These are phyloP conservation scores for Pyrus communis DNA, from an alignment of 306 rosid genomes.

Conservation along the genomic window DNA sequence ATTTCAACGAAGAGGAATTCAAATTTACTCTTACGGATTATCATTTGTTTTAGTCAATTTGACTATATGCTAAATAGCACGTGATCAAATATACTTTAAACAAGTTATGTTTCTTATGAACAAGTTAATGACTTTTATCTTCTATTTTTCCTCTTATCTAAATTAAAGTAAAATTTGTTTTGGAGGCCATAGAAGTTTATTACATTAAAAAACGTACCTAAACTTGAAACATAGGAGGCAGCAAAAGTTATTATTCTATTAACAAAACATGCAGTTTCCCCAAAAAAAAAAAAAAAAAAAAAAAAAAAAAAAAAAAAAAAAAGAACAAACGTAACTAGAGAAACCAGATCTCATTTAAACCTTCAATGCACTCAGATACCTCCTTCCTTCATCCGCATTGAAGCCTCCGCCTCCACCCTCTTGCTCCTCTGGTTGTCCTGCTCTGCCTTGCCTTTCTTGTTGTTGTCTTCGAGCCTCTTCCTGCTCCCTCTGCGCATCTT, in stretches of 20 bases:
- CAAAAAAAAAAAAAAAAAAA: too few relatives aligned
- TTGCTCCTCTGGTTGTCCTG: not conserved
- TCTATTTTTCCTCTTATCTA: not conserved
- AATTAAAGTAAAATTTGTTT: not conserved
- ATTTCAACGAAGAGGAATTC: too few relatives aligned
- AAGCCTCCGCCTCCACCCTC: not conserved
- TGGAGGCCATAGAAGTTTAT: not conserved
- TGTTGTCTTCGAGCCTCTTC: not conserved
- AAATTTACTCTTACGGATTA: too few relatives aligned
- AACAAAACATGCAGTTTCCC: not conserved
- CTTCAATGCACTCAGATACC: conserved; percentile 8
- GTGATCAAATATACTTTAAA: too few relatives aligned
- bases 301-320: too few relatives aligned
- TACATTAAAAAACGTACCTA: not conserved
- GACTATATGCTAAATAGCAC: too few relatives aligned
- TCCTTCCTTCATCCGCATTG: conserved; percentile 18
- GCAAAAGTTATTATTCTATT: not conserved
- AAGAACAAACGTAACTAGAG: not conserved
- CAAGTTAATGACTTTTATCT: not conserved
- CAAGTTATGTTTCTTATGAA: too few relatives aligned
- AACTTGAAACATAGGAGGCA: not conserved
- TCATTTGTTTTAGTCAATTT: too few relatives aligned
- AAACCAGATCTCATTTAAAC: conserved; percentile 9
- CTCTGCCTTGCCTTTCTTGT: not conserved
- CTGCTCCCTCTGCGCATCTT: not conserved